A percentile compares a stretch with the other conserved stretches of the same genome.
phyloP scores from a whole-genome alignment of 2,329 filamentous ascomycete species.

The Penicillium decumbens region DNA sequence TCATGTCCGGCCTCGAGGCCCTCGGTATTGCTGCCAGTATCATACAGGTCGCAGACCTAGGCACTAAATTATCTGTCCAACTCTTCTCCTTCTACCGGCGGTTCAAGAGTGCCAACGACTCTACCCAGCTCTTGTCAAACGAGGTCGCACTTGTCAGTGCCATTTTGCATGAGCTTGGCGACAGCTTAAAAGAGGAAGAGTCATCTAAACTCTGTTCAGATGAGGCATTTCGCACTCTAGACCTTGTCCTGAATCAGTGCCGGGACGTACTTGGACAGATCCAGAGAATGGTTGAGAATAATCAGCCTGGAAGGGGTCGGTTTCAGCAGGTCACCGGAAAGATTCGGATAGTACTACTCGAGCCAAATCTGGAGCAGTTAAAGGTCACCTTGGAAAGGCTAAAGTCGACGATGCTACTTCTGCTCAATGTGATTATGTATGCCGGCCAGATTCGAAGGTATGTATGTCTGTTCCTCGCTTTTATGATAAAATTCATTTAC shows the following conservation, averaged over 20 bases:
- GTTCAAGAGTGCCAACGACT: slow-evolving; percentile 23
- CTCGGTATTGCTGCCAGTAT: slow-evolving; percentile 27
- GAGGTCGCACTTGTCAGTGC: slow-evolving; percentile 29
- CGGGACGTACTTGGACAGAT: slow-evolving; percentile 21
- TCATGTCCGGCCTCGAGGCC: slow-evolving; percentile 20
- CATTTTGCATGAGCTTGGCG: slow-evolving; percentile 28
- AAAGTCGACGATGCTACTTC: slow-evolving; percentile 11
- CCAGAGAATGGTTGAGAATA: not conserved
- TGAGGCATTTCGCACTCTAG: slow-evolving; percentile 10
- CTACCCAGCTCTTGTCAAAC: slow-evolving; percentile 22
- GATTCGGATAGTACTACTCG: slow-evolving; percentile 20
- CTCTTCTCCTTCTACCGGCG: slow-evolving; percentile 30
- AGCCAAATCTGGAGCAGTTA: slow-evolving; percentile 23
- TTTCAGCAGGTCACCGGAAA: slow-evolving; percentile 10
- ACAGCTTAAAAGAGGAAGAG: slow-evolving; percentile 21
- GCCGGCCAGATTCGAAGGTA: slow-evolving; percentile 21
- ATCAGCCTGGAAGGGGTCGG: not conserved
- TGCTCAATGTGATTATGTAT: slow-evolving; percentile 32
- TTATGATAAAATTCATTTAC: too few species aligned
- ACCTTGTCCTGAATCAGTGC: slow-evolving; percentile 19
- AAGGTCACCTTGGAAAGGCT: slow-evolving; percentile 25
- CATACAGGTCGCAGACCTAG: slow-evolving; percentile 31
- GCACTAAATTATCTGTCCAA: slow-evolving; percentile 14
- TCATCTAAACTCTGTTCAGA: slow-evolving; percentile 16
- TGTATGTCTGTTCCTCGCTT: not conserved